Percentiles rank a stretch among this genome's conserved stretches.
Conservation (phyloP, 2,329 filamentous ascomycete species). For the Blastomyces gilchristii region DNA sequence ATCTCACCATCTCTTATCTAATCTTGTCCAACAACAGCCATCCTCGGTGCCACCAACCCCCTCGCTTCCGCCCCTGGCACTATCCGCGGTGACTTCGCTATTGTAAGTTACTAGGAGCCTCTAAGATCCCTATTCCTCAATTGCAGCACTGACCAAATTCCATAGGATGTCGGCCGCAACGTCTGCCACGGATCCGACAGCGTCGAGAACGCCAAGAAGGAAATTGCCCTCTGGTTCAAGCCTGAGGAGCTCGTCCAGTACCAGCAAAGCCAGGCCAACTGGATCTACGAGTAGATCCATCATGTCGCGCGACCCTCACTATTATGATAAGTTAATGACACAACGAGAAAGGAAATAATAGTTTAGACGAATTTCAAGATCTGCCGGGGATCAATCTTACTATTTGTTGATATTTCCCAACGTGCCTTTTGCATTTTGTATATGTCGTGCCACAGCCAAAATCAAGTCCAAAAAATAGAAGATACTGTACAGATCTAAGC, state of each 20-base stretch:
- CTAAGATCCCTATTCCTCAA: not conserved
- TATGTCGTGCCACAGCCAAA: not conserved
- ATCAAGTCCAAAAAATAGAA: conserved; percentile 9
- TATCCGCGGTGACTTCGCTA: conserved; percentile 90
- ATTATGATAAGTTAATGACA: conserved; percentile 8
- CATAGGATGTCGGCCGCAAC: conserved; percentile 79
- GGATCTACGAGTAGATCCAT: conserved; percentile 83
- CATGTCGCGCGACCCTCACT: not conserved
- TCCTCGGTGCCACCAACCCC: conserved; percentile 99
- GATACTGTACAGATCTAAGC: not conserved
- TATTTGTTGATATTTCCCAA: not conserved
- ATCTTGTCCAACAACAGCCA: conserved; percentile 40
- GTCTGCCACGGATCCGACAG: conserved; percentile 99
- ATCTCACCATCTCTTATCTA: conserved; percentile 14
- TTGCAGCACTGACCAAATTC: conserved; percentile 13
- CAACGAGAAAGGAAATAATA: not conserved
- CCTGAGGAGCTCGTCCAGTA: conserved; percentile 73
- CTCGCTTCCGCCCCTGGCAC: conserved; percentile 88
- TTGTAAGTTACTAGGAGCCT: conserved; percentile 39
- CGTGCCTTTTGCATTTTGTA: not conserved
- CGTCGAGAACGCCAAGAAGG: conserved; percentile 99
- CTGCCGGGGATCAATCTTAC: conserved; percentile 3
- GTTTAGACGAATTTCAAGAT: conserved; percentile 7
- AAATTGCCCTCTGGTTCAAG: conserved; percentile 98
- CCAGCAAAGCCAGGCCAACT: conserved; percentile 76